Evolutionary conservation across 139 green algal genomes (phyloP).

Genomic region (Tetraselmis striata): DNA sequence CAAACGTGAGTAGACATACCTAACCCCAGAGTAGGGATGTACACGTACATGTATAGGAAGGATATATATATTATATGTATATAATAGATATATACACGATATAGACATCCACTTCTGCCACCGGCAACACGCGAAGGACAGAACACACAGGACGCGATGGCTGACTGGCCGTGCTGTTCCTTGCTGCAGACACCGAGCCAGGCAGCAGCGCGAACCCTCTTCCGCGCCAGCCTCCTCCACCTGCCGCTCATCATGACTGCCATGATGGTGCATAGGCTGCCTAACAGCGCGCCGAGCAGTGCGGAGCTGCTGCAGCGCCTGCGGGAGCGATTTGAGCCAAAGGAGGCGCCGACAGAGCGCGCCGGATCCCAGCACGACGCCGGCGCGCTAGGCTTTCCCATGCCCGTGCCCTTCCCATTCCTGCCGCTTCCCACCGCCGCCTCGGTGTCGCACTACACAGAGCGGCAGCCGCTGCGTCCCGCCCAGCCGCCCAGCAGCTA

Average conservation of each 20-base stretch:
- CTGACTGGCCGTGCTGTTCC: no score
- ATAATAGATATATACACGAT: no score
- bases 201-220: slow-evolving; percentile 68
- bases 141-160: no score
- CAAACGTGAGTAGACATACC: no score
- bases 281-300: slow-evolving; percentile 25
- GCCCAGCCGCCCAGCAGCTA: no score
- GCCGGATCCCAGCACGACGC: no score
- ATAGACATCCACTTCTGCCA: no score
- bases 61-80: no score
- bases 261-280: slow-evolving; percentile 75
- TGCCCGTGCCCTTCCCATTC: background rate
- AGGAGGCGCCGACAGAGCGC: background rate
- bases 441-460: background rate
- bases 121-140: no score
- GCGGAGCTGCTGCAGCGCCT: background rate
- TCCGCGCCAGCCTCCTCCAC: slow-evolving; percentile 81
- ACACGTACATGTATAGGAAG: no score
- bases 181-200: slow-evolving; percentile 38
- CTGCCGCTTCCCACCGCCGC: background rate
- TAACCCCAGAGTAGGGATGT: no score
- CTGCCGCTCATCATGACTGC: slow-evolving; percentile 81
- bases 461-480: background rate
- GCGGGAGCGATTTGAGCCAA: background rate
- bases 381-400: background rate